These are phyloP conservation scores for Peronospora farinosa DNA, from an alignment of 352 stramenopile species.

Conservation along the genomic window DNA sequence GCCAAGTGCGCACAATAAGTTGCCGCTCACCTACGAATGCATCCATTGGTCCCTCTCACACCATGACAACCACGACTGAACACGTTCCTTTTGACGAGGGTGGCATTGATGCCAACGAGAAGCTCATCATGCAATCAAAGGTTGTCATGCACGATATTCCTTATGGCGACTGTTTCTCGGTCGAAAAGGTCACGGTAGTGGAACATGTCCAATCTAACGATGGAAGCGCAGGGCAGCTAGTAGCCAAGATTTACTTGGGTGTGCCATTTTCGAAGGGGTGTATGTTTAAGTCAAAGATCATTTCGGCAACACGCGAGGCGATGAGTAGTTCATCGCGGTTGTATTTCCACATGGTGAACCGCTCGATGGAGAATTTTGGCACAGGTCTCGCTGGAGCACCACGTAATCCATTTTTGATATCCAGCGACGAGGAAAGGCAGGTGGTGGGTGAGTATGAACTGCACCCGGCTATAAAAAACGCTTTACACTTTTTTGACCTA, in stretches of 20 bases:
- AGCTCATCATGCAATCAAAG: constrained; percentile 56
- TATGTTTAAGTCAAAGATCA: constrained; percentile 89
- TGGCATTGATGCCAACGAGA: constrained; percentile 33
- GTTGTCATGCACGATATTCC: constrained; percentile 78
- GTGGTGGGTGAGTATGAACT: constrained; percentile 63
- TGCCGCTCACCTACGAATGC: constrained; percentile 75
- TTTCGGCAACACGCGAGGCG: constrained; percentile 64
- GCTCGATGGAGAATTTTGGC: constrained; percentile 28
- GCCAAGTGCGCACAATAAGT: constrained; percentile 53
- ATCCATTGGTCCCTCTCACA: constrained; percentile 73
- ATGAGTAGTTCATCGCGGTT: constrained; percentile 47
- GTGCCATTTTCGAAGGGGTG: constrained; percentile 85
- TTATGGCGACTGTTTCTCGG: constrained; percentile 81
- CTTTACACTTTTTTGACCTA: constrained; percentile 63
- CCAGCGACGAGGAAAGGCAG: constrained; percentile 61
- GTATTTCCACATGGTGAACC: constrained; percentile 60
- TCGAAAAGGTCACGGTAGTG: constrained; percentile 64
- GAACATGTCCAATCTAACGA: constrained; percentile 36
- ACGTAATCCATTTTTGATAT: constrained; percentile 57
- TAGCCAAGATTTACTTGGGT: constrained; percentile 60
- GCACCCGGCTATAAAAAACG: constrained; percentile 40
- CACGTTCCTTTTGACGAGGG: constrained; percentile 46
- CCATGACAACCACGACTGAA: constrained; percentile 78
- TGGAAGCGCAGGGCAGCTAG: constrained; percentile 30
- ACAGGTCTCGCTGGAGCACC: constrained; percentile 9